Conservation (phyloP, 2,329 filamentous ascomycete genomes). For the Claviceps digitariae region DNA sequence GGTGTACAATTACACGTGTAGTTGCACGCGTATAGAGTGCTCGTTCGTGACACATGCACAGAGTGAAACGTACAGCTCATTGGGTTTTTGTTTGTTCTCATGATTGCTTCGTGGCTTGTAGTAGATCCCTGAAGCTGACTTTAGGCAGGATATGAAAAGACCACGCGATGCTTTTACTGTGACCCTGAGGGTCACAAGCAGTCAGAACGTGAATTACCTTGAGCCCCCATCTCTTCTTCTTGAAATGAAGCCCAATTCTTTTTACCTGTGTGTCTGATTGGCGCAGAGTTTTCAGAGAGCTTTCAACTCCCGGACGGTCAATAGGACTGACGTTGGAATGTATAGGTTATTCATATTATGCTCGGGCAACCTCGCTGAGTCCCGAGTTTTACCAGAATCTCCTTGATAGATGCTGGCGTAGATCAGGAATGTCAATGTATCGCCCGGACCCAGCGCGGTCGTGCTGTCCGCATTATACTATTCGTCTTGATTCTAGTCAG, state of each 20-base stretch:
- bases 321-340: constrained; percentile 14
- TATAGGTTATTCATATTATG: constrained; percentile 62
- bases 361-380: constrained; percentile 44
- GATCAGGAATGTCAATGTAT: constrained; percentile 59
- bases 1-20: neutral
- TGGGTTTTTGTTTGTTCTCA: neutral
- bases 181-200: constrained; percentile 33
- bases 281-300: neutral
- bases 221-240: neutral
- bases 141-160: constrained; percentile 34
- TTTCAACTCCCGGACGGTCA: constrained; percentile 4
- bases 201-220: constrained; percentile 29
- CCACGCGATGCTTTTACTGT: constrained; percentile 40
- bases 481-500: constrained; percentile 52
- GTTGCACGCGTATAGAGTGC: neutral
- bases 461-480: constrained; percentile 87
- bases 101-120: constrained; percentile 1
- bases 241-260: neutral
- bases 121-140: constrained; percentile 2
- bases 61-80: neutral
- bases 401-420: constrained; percentile 64
- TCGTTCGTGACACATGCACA: neutral
- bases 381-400: constrained; percentile 57
- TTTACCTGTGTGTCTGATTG: neutral
- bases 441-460: constrained; percentile 64